These are phyloP conservation scores for Rubus idaeus DNA, from an alignment of 306 rosid species.

Conservation along the genomic window DNA sequence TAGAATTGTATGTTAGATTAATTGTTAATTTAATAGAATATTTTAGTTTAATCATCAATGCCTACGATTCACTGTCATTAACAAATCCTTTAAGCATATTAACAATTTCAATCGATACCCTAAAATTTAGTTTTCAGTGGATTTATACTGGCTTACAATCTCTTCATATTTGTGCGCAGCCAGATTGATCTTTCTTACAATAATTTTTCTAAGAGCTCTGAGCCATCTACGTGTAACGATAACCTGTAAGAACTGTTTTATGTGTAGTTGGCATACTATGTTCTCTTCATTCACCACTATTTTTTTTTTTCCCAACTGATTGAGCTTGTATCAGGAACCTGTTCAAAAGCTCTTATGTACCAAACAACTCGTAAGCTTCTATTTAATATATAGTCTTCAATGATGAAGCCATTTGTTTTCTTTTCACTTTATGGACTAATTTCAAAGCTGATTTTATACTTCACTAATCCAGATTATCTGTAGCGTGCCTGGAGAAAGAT, in stretches of 20 bases:
- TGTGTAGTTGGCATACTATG: background rate
- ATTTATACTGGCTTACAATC: background rate
- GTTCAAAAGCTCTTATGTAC: constrained; percentile 8
- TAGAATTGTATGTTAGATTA: no score
- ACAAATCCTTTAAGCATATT: no score
- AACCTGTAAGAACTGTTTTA: background rate
- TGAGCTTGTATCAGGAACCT: constrained; percentile 21
- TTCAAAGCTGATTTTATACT: background rate
- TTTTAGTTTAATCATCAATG: no score
- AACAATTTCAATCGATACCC: background rate
- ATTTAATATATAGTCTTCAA: background rate
- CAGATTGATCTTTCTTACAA: constrained; percentile 18
- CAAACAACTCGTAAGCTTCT: constrained; percentile 24
- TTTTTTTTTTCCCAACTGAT: background rate
- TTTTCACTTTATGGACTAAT: background rate
- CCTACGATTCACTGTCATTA: no score
- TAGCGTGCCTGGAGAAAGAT: background rate
- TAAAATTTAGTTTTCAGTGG: background rate
- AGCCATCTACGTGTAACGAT: background rate
- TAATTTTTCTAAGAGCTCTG: constrained; percentile 8
- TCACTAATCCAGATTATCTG: background rate
- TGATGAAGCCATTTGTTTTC: background rate
- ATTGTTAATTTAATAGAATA: no score
- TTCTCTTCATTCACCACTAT: background rate
- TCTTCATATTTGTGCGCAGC: constrained; percentile 4